Base-by-base conservation (phyloP, 2,329 filamentous ascomycete species). In the Teratosphaeria zuluensis region DNA sequence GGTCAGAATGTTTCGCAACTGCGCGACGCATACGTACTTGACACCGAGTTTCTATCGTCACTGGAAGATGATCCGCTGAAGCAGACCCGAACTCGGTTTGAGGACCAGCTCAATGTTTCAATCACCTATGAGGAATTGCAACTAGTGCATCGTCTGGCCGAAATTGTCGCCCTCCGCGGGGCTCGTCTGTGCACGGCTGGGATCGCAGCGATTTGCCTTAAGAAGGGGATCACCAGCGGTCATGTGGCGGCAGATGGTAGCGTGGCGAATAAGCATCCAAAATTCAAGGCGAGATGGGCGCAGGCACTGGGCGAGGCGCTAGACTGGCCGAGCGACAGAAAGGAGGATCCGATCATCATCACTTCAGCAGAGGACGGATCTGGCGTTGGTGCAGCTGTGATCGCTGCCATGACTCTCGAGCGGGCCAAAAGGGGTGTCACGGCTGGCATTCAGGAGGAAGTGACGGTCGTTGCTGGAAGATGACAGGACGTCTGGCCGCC, bases 41-140 rank as follows among this genome's bases (percentile, higher is more conserved):
- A 97, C 74, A 86, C 92, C 3, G 95, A 90, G 19, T 96, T 96
- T 82, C 80, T 96, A 56, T 91, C 91, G 12, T 81, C 84, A 55
- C 89, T 97, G 67, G 92, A 96, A 75, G 90, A 95, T 56, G 72
- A 74, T 4, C 56, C 58, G 4, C 64, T 71, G 53, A 21, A 61
- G 2, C 52, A 60, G 2, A 69, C 70, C 2, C 62, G 65, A 30
- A 28, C 60, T 1, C 57, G 66, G 1, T 70, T 72, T 56, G 58
- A 62, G 3, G 54, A 66, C 3, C 61, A 56, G 2, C 66, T 74
- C 5, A 51, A 56, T 9, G 56, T 75, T 9, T 7, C 57, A 1
- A 61, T 64, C 0, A 58, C 56, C 2, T 65, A 68, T 6, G 42
- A 64, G 2, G 72, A 74, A 51, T 63, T 72, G 35, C 63, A 67